A percentile compares a stretch with the other conserved stretches of the same genome.
These are phyloP conservation scores for Fistulifera pelliculosa DNA, from an alignment of 108 stramenopile species.

Conservation along the genomic window DNA sequence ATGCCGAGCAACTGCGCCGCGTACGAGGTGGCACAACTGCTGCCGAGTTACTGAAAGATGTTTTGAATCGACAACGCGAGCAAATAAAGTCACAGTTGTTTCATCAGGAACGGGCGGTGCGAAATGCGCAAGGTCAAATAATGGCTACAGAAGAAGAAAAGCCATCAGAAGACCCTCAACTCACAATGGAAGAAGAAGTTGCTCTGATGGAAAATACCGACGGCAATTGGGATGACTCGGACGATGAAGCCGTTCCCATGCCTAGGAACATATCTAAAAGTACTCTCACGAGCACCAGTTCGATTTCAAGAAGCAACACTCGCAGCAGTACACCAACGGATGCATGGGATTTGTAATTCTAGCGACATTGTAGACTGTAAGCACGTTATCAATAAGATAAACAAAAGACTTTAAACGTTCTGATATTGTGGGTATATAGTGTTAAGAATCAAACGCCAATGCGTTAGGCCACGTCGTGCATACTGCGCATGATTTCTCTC, in stretches of 20 bases:
- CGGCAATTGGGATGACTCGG: conserved; percentile 85
- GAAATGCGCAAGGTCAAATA: conserved; percentile 80
- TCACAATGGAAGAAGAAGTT: conserved; percentile 66
- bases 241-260: conserved; percentile 45
- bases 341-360: too few relatives aligned
- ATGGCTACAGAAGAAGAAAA: conserved; percentile 61
- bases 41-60: conserved; percentile 88
- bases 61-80: conserved; percentile 80
- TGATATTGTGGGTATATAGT: too few relatives aligned
- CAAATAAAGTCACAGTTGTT: conserved; percentile 74
- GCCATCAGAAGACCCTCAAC: conserved; percentile 21
- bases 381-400: too few relatives aligned
- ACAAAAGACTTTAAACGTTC: too few relatives aligned
- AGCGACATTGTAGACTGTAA: too few relatives aligned
- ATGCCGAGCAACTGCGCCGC: conserved; percentile 84
- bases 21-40: conserved; percentile 90
- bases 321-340: too few relatives aligned
- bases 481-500: too few relatives aligned
- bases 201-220: conserved; percentile 65
- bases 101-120: conserved; percentile 70
- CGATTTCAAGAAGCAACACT: too few relatives aligned
- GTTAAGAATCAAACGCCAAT: too few relatives aligned
- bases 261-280: too few relatives aligned
- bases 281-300: too few relatives aligned
- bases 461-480: too few relatives aligned